Conservation (phyloP, 1,139 yeast species). For the Blastobotrys arbuscula region DNA sequence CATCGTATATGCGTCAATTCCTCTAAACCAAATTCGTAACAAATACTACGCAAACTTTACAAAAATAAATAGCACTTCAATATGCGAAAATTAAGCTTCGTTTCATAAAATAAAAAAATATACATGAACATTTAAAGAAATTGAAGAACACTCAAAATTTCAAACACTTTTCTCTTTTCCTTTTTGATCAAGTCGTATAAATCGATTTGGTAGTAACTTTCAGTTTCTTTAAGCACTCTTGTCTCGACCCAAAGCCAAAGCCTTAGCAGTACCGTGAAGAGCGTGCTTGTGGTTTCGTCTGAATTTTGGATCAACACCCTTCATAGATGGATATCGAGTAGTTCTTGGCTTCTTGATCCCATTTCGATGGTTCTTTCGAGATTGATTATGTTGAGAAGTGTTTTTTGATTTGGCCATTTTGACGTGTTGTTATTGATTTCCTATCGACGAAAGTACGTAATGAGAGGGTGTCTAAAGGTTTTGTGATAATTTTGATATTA, state of each 20-base stretch:
- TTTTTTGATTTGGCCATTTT: not conserved
- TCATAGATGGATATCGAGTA: conserved; percentile 95
- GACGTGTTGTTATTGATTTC: not conserved
- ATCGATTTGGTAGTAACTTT: too few species aligned
- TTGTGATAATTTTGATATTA: not conserved
- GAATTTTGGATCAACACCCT: conserved; percentile 99
- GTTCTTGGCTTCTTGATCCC: conserved; percentile 99
- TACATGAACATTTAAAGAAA: too few species aligned
- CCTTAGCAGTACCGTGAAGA: conserved; percentile 95
- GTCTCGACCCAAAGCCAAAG: conserved; percentile 39
- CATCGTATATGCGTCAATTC: too few species aligned
- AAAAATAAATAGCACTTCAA: too few species aligned
- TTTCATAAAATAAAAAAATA: too few species aligned
- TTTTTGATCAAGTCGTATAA: too few species aligned
- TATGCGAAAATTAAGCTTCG: too few species aligned
- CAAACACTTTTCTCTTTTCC: too few species aligned
- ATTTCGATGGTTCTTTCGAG: conserved; percentile 99
- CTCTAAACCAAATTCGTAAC: too few species aligned
- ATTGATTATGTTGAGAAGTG: conserved; percentile 78
- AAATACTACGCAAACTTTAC: too few species aligned
- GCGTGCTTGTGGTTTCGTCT: conserved; percentile 99
- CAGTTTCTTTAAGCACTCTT: not conserved
- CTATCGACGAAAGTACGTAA: not conserved
- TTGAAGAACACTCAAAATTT: too few species aligned
- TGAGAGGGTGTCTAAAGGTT: not conserved